Base-by-base conservation (phyloP, 2,329 filamentous ascomycete species). In the Emergomyces orientalis region DNA sequence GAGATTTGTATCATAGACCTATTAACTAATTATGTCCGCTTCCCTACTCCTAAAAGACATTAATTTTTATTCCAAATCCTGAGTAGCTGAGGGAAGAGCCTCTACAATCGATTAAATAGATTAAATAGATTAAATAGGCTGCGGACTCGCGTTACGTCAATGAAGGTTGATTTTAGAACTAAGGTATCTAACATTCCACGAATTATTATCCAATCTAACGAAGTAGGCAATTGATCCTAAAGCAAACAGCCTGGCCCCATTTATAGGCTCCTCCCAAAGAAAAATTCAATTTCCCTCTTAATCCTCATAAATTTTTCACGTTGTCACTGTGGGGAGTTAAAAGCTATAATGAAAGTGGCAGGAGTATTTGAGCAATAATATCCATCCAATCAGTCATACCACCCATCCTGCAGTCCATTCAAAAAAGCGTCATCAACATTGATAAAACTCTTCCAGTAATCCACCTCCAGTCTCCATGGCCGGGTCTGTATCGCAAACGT, bases 391-490 rank as follows among this genome's bases (percentile, higher is more conserved):
- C 55, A 62, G 59, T 62, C 59, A 62, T 62, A 64, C 63, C 63
- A 62, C 14, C 37, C 60, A 55, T 70, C 67, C 66, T 79, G 70
- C 70, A 82, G 64, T 0, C 66, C 69, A 65, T 79, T 75, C 69
- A 81, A 66, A 66, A 82, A 80, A 27, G 65, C 68, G 37, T 77
- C 49, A 64, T 78, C 77, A 0, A 82, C 78, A 68, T 80, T 78
- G 7, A 81, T 70, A 71, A 81, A 81, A 65, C 79, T 82, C 70
- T 76, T 77, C 79, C 78, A 81, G 54, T 81, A 73, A 70, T 83
- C 80, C 49, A 82, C 71, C 74, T 83, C 81, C 63, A 77, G 66
- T 62, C 77, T 71, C 79, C 79, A 82, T 17, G 80, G 79, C 67
- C 75, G 74, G 8, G 76, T 81, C 71, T 80, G 78, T 22, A 82